phyloP scores from a whole-genome alignment of 352 stramenopile genomes.

The Globisporangium uncinulatum region DNA sequence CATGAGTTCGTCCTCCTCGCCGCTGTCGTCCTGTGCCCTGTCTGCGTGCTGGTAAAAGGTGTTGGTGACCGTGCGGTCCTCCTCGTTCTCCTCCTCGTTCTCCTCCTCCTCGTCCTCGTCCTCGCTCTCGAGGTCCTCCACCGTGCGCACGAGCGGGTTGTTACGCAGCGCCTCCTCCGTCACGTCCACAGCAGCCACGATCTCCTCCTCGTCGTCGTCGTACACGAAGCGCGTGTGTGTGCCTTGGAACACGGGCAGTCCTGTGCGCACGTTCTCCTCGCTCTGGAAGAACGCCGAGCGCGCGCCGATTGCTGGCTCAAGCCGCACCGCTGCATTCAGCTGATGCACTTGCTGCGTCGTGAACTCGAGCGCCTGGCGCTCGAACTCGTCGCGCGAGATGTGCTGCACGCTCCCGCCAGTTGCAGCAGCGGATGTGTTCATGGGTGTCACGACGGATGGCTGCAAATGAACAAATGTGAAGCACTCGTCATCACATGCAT shows the following conservation, averaged over 20 bases:
- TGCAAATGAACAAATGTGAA: background rate
- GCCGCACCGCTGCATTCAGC: constrained; percentile 56
- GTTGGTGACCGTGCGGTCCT: constrained; percentile 14
- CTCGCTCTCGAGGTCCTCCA: constrained; percentile 48
- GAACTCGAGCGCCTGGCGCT: constrained; percentile 61
- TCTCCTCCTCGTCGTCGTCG: constrained; percentile 64
- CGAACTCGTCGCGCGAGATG: constrained; percentile 50
- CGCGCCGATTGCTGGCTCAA: constrained; percentile 36
- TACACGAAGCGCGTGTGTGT: constrained; percentile 81
- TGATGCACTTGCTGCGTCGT: constrained; percentile 55
- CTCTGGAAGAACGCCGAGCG: constrained; percentile 64
- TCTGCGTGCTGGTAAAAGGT: constrained; percentile 15
- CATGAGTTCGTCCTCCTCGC: constrained; percentile 7
- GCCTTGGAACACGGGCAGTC: constrained; percentile 68
- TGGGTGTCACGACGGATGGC: constrained; percentile 1
- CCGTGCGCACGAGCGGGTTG: constrained; percentile 52
- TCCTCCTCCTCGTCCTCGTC: constrained; percentile 29
- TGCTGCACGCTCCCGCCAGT: constrained; percentile 16
- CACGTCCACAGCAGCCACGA: constrained; percentile 58
- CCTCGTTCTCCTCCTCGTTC: constrained; percentile 7
- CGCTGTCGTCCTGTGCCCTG: constrained; percentile 15
- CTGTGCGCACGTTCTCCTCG: constrained; percentile 44
- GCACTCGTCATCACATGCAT: too few species aligned
- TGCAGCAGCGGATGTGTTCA: background rate
- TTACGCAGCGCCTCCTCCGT: constrained; percentile 42